Evolutionary conservation across 2,329 filamentous ascomycete species (phyloP), one percentile per base, ranked within the genome.

Genomic region (Colletotrichum cuscutae): DNA sequence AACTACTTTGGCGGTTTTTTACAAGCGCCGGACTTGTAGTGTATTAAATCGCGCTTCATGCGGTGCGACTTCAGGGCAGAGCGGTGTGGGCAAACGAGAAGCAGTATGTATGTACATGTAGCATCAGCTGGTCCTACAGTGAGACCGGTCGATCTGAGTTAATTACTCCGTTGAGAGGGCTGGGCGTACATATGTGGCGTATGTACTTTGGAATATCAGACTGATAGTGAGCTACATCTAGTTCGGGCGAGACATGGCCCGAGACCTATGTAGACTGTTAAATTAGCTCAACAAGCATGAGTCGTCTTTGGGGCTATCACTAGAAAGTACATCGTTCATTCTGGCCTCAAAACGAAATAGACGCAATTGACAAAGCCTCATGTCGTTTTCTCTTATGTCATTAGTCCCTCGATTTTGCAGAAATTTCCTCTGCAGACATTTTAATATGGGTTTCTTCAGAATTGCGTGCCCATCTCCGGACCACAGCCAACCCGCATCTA

Each of bases 1-100:
- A 30, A 35, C 22, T 73, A 71, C 28, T 73, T 63, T 30, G 68
- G 52, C 37, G 62, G 68, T 37, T 71, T 71, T n/a, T 64, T 73
- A 52, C 71, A 72, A n/a, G 24, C n/a, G n/a, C 22, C 46, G 5
- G 13, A 42, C 49, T 22, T 6, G 30, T 28, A 28, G 28, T 26
- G n/a, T 60, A 42, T 35, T 69, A 32, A 57, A 35, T 57, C 13
- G 52, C 62, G 32, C 62, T 57, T 57, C 4, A n/a, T 30, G 52
- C 62, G 24, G 32, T 28, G 11, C 62, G 28, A 30, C 42, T n/a
- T 9, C 2, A 19, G 13, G 2, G 28, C 15, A 28, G 22, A 9
- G 53, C 42, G 37, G 24, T 52, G 57, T 52, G 37, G 19, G 52
- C 37, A 58, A 26, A 26, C 22, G 30, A 7, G 15, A 15, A 5